These are phyloP conservation scores for Pseudohyphozyma bogoriensis DNA, from an alignment of 768 basidiomycete genomes.

Conservation along the genomic window DNA sequence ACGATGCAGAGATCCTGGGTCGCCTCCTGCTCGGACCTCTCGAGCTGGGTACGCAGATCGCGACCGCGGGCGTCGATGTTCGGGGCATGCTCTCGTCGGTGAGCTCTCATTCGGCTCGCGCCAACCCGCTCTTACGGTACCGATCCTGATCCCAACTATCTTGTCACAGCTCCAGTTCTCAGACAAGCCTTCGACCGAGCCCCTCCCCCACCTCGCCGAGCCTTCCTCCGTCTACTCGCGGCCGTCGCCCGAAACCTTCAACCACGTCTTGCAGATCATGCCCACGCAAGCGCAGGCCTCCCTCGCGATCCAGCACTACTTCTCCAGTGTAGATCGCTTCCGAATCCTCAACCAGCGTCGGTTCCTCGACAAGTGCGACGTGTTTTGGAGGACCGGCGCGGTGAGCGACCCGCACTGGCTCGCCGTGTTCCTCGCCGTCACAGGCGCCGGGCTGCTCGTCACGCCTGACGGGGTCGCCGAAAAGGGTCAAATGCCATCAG, in stretches of 20 bases:
- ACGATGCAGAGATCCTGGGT: background rate
- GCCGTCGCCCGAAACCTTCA: constrained; percentile 4
- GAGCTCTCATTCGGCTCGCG: no score
- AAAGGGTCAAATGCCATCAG: background rate
- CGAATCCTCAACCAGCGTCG: constrained; percentile 8
- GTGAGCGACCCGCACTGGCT: constrained; percentile 22
- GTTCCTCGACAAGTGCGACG: constrained; percentile 11
- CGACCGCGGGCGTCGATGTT: background rate
- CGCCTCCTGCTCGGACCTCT: background rate
- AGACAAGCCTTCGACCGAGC: background rate
- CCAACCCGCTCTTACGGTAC: no score
- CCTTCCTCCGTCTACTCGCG: background rate
- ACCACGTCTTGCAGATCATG: background rate
- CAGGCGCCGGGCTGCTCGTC: constrained; percentile 6
- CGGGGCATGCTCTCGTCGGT: background rate
- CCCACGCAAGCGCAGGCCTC: constrained; percentile 16
- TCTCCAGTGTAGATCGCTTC: constrained; percentile 7
- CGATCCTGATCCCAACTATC: background rate
- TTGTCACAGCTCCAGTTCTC: background rate
- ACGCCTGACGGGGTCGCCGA: background rate
- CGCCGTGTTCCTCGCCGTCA: constrained; percentile 11
- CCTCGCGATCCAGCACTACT: constrained; percentile 10
- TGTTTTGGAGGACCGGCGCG: constrained; percentile 13
- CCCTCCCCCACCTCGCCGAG: background rate
- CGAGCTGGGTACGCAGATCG: background rate